Evolutionary conservation across 2,329 filamentous ascomycete species (phyloP).

Genomic region (Microdochium bolleyi): DNA sequence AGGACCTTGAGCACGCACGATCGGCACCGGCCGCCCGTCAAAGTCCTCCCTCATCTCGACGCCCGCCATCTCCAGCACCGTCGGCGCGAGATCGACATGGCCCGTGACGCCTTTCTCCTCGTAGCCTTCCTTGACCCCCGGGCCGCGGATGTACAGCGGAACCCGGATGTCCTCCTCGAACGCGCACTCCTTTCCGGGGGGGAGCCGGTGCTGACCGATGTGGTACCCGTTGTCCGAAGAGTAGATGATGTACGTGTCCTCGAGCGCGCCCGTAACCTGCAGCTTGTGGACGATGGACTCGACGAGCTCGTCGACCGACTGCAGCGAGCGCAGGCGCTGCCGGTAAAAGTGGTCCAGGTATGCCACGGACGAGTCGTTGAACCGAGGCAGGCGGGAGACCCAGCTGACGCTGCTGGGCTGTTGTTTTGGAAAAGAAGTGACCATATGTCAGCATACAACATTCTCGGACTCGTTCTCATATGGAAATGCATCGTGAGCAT

Average conservation of each 20-base stretch:
- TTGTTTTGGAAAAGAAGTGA: not conserved
- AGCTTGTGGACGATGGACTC: not conserved
- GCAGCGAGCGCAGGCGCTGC: conserved; percentile 8
- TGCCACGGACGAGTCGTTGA: conserved; percentile 35
- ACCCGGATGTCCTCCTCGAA: conserved; percentile 39
- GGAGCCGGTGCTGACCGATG: conserved; percentile 36
- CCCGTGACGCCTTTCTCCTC: conserved; percentile 27
- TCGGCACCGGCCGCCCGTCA: conserved; percentile 7
- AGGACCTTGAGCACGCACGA: conserved; percentile 23
- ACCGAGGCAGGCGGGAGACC: conserved; percentile 31
- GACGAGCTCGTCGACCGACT: conserved; percentile 1
- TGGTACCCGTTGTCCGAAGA: conserved; percentile 40
- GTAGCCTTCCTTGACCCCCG: conserved; percentile 25
- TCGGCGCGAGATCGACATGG: conserved; percentile 37
- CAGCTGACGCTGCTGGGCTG: conserved; percentile 26
- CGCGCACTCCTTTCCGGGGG: conserved; percentile 35
- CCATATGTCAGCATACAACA: not conserved
- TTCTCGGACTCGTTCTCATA: no score
- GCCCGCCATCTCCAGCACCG: conserved; percentile 24
- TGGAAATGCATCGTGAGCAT: no score
- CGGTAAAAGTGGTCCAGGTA: conserved; percentile 39
- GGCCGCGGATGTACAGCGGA: conserved; percentile 35
- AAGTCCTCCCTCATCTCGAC: conserved; percentile 9
- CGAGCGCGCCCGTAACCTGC: not conserved
- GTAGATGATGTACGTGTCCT: conserved; percentile 31